Percentiles rank a stretch among this genome's conserved stretches.
Evolutionary conservation across 2,329 filamentous ascomycete species (phyloP).

Genomic region (Blastomyces parvus): DNA sequence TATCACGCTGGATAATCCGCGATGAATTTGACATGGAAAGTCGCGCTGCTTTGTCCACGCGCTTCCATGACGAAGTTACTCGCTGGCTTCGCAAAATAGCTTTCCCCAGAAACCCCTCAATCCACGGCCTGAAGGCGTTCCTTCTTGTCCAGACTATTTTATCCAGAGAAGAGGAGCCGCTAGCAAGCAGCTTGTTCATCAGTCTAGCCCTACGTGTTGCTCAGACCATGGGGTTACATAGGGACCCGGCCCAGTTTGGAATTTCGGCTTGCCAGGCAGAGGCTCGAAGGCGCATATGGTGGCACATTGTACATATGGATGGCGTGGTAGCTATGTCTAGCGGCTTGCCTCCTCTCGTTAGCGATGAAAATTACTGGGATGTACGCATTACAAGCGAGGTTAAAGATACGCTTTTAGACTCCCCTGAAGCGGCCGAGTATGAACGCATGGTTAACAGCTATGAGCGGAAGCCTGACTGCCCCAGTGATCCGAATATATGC

Average conservation of each 20-base stretch:
- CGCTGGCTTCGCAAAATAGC: slow-evolving; percentile 35
- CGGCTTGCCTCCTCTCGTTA: slow-evolving; percentile 39
- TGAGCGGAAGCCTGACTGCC: slow-evolving; percentile 30
- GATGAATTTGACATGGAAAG: slow-evolving; percentile 31
- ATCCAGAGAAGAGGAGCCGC: slow-evolving; percentile 40
- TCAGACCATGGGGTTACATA: slow-evolving; percentile 41
- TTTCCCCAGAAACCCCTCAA: slow-evolving; percentile 38
- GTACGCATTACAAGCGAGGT: slow-evolving; percentile 40
- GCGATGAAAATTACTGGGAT: slow-evolving; percentile 42
- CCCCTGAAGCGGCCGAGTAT: slow-evolving; percentile 30
- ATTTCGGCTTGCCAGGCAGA: slow-evolving; percentile 38
- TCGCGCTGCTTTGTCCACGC: slow-evolving; percentile 30
- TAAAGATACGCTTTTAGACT: slow-evolving; percentile 37
- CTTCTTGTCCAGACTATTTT: slow-evolving; percentile 40
- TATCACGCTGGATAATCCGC: slow-evolving; percentile 35
- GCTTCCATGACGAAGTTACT: slow-evolving; percentile 36
- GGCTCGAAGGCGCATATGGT: slow-evolving; percentile 39
- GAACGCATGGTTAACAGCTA: slow-evolving; percentile 26
- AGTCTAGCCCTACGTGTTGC: slow-evolving; percentile 40
- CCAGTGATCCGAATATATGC: slow-evolving; percentile 35
- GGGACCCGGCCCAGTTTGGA: slow-evolving; percentile 41
- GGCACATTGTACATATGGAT: slow-evolving; percentile 42
- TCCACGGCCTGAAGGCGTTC: slow-evolving; percentile 39
- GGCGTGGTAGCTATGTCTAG: slow-evolving; percentile 43
- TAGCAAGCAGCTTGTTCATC: slow-evolving; percentile 41